These are phyloP conservation scores for Pyropia yezoensis DNA, from an alignment of 23 red algal species.

Conservation along the genomic window DNA sequence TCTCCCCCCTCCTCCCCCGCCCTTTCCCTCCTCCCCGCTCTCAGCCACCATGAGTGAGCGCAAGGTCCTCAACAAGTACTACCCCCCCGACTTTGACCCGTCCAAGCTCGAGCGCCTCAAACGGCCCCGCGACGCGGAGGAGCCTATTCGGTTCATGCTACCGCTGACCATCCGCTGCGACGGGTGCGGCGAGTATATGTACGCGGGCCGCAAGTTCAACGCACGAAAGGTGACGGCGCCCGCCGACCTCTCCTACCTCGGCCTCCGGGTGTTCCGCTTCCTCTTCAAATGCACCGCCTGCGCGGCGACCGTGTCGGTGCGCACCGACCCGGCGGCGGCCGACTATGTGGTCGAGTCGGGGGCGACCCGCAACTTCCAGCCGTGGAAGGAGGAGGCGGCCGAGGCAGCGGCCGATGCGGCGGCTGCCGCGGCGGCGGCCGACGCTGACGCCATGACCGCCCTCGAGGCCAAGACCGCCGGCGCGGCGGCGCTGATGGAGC, in stretches of 20 bases:
- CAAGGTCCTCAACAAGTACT: constrained; percentile 91
- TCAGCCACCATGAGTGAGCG: constrained; percentile 57
- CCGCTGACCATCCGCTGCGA: constrained; percentile 86
- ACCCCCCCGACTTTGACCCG: constrained; percentile 94
- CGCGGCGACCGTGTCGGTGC: constrained; percentile 55
- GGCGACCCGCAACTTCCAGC: constrained; percentile 62
- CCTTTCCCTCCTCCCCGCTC: neutral
- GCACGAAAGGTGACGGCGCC: constrained; percentile 60
- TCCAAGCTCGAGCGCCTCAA: constrained; percentile 58
- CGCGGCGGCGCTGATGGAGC: constrained; percentile 64
- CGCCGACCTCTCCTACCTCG: constrained; percentile 46
- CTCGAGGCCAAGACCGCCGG: constrained; percentile 74
- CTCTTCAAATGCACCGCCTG: constrained; percentile 76
- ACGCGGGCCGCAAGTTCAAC: constrained; percentile 87
- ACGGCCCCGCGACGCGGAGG: constrained; percentile 34
- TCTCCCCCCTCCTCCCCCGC: neutral
- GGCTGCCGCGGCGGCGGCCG: constrained; percentile 34
- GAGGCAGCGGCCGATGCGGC: constrained; percentile 34
- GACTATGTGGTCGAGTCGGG: constrained; percentile 81
- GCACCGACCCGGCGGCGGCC: constrained; percentile 80
- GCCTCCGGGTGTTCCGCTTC: constrained; percentile 82
- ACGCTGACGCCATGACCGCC: constrained; percentile 69
- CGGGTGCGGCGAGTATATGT: constrained; percentile 85
- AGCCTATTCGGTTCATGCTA: constrained; percentile 85
- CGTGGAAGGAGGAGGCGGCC: constrained; percentile 51